These are phyloP conservation scores for Penicillium sp. DNA, from an alignment of 2,329 filamentous ascomycete genomes.

Conservation along the genomic window DNA sequence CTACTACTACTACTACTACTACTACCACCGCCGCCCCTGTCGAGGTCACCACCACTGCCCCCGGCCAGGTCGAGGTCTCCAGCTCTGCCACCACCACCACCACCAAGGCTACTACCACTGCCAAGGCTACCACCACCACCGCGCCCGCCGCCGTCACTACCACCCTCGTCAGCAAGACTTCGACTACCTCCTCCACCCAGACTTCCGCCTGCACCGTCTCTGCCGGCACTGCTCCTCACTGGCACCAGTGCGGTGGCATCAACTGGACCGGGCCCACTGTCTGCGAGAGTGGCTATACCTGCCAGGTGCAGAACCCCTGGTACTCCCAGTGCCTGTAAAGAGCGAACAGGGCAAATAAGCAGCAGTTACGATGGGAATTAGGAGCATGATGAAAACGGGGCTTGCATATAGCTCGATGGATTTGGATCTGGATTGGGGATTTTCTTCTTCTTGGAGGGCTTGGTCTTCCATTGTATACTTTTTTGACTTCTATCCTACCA, in stretches of 20 bases:
- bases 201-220: neutral
- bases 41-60: slow-evolving; percentile 16
- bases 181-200: neutral
- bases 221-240: slow-evolving; percentile 17
- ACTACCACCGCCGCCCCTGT: slow-evolving; percentile 14
- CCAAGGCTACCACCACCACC: slow-evolving; percentile 10
- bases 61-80: slow-evolving; percentile 4
- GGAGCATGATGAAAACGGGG: slow-evolving; percentile 9
- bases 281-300: slow-evolving; percentile 37
- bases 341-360: neutral
- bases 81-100: neutral
- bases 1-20: slow-evolving; percentile 6
- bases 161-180: neutral
- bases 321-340: slow-evolving; percentile 42
- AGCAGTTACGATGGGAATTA: neutral
- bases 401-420: neutral
- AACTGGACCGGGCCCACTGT: slow-evolving; percentile 39
- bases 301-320: slow-evolving; percentile 39
- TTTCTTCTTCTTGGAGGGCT: slow-evolving; percentile 10
- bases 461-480: slow-evolving; percentile 15
- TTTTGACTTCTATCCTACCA: slow-evolving; percentile 11
- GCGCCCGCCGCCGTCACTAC: neutral
- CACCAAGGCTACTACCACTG: slow-evolving; percentile 3
- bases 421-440: slow-evolving; percentile 13
- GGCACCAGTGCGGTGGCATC: slow-evolving; percentile 40